Percentiles rank a stretch among this genome's conserved stretches.
Evolutionary conservation across 2,329 filamentous ascomycete genomes (phyloP).

Genomic region (Phoma sp.): DNA sequence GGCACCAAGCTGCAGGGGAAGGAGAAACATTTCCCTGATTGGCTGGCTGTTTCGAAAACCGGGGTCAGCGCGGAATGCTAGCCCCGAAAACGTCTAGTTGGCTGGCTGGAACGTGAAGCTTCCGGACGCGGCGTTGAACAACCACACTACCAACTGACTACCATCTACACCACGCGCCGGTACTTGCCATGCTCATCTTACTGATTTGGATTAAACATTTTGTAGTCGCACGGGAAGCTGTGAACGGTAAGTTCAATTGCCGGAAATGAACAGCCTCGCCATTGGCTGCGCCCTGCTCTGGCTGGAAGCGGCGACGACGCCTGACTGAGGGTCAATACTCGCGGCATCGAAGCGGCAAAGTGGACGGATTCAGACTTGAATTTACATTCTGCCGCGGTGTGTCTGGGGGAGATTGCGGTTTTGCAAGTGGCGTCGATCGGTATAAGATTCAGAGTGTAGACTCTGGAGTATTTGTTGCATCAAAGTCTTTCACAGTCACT

Average conservation of each 20-base stretch:
- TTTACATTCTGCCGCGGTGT: background rate
- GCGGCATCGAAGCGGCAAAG: background rate
- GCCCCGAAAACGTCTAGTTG: background rate
- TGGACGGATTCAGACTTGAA: background rate
- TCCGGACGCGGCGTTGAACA: conserved; percentile 2
- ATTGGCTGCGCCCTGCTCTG: background rate
- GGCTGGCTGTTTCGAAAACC: background rate
- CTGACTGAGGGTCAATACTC: background rate
- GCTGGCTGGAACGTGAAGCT: conserved; percentile 10
- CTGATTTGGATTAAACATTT: background rate
- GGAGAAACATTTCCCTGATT: background rate
- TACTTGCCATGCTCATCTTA: conserved; percentile 6
- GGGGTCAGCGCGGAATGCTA: conserved; percentile 2
- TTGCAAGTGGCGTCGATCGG: background rate
- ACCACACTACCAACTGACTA: conserved; percentile 1
- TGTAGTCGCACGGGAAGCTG: background rate
- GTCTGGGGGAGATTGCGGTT: background rate
- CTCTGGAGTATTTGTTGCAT: background rate
- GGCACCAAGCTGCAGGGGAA: conserved; percentile 2
- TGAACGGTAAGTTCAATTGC: conserved; percentile 8
- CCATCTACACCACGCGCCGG: background rate
- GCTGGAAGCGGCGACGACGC: conserved; percentile 3
- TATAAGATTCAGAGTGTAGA: background rate
- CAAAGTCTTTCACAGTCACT: background rate
- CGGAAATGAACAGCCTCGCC: conserved; percentile 2